phyloP scores from a whole-genome alignment of 257 asterid genomes.

The Plantago elongata region DNA sequence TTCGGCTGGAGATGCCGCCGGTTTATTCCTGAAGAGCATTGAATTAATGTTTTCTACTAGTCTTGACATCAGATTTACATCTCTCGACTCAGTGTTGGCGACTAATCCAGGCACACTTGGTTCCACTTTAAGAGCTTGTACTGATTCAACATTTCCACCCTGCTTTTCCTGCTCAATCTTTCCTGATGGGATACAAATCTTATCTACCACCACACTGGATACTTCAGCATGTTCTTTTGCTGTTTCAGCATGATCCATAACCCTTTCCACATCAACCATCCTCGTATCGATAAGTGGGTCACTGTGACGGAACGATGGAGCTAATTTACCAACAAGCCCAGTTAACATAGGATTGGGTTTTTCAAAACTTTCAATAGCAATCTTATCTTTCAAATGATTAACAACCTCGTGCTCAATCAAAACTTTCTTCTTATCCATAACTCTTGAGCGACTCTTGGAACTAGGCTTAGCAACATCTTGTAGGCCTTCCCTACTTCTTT shows the following conservation, averaged over 20 bases:
- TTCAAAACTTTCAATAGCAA: conserved; percentile 25
- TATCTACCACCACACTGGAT: conserved; percentile 13
- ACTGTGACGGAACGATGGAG: conserved; percentile 23
- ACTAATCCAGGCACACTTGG: conserved; percentile 29
- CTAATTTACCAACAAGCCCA: conserved; percentile 32
- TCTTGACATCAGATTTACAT: conserved; percentile 35
- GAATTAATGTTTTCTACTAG: conserved; percentile 29
- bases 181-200: conserved; percentile 13
- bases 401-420: conserved; percentile 28
- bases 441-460: conserved; percentile 30
- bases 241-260: conserved; percentile 32
- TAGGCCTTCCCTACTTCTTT: conserved; percentile 45
- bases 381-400: conserved; percentile 24
- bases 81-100: conserved; percentile 29
- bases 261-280: conserved; percentile 26
- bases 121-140: conserved; percentile 32
- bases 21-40: conserved; percentile 21
- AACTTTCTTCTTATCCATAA: conserved; percentile 26
- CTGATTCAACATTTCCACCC: conserved; percentile 32
- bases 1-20: conserved; percentile 22
- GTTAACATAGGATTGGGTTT: conserved; percentile 26
- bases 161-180: conserved; percentile 26
- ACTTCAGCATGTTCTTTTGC: conserved; percentile 38
- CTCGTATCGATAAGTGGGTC: conserved; percentile 25
- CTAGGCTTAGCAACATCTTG: conserved; percentile 34